Evolutionary conservation across 1,284 basidiomycete species (phyloP).

Genomic region (Stygiomarasmius scandens): DNA sequence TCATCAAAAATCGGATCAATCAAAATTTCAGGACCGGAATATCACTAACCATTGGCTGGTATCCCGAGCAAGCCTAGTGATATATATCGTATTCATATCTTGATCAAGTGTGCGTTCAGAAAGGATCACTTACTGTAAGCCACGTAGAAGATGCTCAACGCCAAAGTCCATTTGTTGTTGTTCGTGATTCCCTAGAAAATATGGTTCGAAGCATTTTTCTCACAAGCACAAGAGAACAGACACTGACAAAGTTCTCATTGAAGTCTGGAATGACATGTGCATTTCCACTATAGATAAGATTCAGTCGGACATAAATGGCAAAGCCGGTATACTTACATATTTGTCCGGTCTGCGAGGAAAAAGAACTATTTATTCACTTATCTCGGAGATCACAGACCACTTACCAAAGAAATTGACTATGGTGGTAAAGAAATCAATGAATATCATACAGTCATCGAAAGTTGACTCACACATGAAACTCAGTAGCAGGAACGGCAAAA

Average conservation of each 20-base stretch:
- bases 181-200: constrained; percentile 47
- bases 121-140: constrained; percentile 57
- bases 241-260: constrained; percentile 53
- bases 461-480: constrained; percentile 37
- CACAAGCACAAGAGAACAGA: neutral
- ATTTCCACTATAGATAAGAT: constrained; percentile 57
- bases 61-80: constrained; percentile 56
- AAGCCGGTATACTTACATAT: constrained; percentile 40
- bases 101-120: neutral
- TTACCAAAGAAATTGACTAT: neutral
- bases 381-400: no score
- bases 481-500: constrained; percentile 49
- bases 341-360: constrained; percentile 55
- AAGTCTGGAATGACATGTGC: constrained; percentile 53
- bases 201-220: neutral
- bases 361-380: constrained; percentile 67
- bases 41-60: constrained; percentile 52
- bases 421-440: constrained; percentile 50
- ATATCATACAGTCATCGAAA: no score
- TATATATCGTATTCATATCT: neutral
- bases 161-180: constrained; percentile 58
- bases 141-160: constrained; percentile 58
- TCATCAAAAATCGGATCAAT: neutral
- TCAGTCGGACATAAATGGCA: neutral
- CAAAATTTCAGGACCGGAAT: no score